Base-by-base conservation (phyloP, 768 basidiomycete genomes). In the Clitopilus hobsonii region DNA sequence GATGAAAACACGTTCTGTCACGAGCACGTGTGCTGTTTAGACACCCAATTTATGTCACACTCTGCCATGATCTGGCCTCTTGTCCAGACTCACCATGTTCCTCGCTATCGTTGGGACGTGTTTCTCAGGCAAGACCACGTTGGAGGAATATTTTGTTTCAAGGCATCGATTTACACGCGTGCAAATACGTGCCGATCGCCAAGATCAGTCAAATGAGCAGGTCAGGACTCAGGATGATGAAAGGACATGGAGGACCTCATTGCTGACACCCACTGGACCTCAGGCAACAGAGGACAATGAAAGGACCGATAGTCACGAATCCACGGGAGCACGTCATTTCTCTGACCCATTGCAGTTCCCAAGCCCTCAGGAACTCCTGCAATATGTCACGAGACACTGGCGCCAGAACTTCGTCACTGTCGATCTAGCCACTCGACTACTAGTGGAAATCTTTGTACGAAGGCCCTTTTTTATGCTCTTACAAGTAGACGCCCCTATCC, bases 391-490 rank as follows among this genome's bases (percentile, higher is more conserved):
- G 1, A 77, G 74, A 57, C 79, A 89, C 59, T 99, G 96, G 96
- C 79, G 77, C 41, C 67, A 74, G 6, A 74, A 91, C 63, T 93
- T 87, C 61, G 93, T 98, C 26, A 96, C 94, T 0, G 69, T 74
- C n/a, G 88, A 91, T 65, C 68, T 95, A 20, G 65, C 67, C 38
- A 83, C 80, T 1, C 71, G 72, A 25, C 70, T 76, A 2, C 69
- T 83, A 14, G 74, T 98, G 29, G 80, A 81, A 56, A 70, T 77
- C 49, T 98, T 97, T 64, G 67, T 82, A 29, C 94, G 86, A 63
- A 76, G 97, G 16, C 97, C 97, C 0, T 98, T 94, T 68, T 94
- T 97, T 67, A 73, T 98, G 66, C 79, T 98, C 22, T 71, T 97
- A 45, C 80, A 73, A 48, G 78, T 94, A 26, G 94, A 98, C 58